Conservation (phyloP, 2,329 filamentous ascomycete genomes). For the Pseudogymnoascus sp. region DNA sequence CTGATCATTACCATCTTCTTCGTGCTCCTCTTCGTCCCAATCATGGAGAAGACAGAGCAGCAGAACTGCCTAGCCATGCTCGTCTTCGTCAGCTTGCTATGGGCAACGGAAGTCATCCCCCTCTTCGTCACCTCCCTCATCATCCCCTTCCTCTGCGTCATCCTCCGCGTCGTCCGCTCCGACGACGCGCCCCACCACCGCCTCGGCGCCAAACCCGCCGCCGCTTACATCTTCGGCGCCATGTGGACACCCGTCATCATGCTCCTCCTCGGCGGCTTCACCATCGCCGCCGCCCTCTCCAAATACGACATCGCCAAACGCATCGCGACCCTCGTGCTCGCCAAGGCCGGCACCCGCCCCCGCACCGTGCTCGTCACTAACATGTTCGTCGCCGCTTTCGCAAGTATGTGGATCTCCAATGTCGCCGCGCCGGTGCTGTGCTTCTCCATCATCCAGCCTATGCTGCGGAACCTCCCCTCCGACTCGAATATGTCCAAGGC, state of each 20-base stretch:
- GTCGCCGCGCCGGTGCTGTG: slow-evolving; percentile 94
- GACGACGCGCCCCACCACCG: slow-evolving; percentile 63
- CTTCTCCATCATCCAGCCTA: slow-evolving; percentile 95
- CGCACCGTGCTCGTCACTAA: slow-evolving; percentile 87
- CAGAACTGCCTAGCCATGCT: slow-evolving; percentile 94
- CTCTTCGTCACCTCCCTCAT: slow-evolving; percentile 92
- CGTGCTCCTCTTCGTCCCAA: slow-evolving; percentile 64
- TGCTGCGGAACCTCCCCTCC: slow-evolving; percentile 83
- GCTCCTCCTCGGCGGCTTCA: slow-evolving; percentile 92
- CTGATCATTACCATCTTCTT: slow-evolving; percentile 65
- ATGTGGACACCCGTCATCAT: slow-evolving; percentile 99
- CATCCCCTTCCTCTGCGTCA: slow-evolving; percentile 86
- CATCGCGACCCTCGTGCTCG: slow-evolving; percentile 90
- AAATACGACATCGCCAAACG: slow-evolving; percentile 98
- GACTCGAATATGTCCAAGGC: slow-evolving; percentile 93
- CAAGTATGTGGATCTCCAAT: slow-evolving; percentile 99
- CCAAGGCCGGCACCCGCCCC: slow-evolving; percentile 89
- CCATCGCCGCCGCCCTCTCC: slow-evolving; percentile 85
- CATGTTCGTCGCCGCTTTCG: slow-evolving; percentile 97
- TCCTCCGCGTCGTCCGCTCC: slow-evolving; percentile 74
- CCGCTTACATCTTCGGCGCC: slow-evolving; percentile 76
- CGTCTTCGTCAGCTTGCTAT: slow-evolving; percentile 85
- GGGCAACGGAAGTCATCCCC: slow-evolving; percentile 96
- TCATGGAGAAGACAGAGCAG: slow-evolving; percentile 81
- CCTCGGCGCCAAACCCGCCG: slow-evolving; percentile 71